Conservation (phyloP, 2,329 filamentous ascomycete species). For the Aspergillus ochraceus region DNA sequence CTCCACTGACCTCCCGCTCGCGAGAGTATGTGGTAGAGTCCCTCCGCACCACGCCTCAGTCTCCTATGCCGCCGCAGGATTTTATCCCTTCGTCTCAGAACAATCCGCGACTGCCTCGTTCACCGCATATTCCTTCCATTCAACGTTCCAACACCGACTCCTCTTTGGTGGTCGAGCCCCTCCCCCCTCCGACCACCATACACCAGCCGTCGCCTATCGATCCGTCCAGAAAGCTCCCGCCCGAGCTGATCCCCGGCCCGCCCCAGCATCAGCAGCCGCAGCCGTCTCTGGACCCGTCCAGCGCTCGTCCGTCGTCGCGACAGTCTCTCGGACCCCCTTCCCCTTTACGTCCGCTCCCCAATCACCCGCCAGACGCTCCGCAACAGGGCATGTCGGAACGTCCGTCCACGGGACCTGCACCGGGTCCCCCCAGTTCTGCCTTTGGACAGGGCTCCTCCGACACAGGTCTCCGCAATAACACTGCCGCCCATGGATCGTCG, state of each 20-base stretch:
- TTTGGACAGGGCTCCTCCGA: conserved; percentile 6
- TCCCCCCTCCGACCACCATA: conserved; percentile 16
- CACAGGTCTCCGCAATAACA: conserved; percentile 27
- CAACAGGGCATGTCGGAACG: conserved; percentile 21
- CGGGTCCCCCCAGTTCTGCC: conserved; percentile 6
- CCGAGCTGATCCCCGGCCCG: conserved; percentile 15
- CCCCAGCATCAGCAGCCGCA: not conserved
- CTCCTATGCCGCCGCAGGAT: conserved; percentile 24
- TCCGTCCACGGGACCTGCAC: conserved; percentile 13
- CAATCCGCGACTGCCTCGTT: conserved; percentile 15
- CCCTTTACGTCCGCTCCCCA: conserved; percentile 15
- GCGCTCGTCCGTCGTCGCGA: conserved; percentile 20
- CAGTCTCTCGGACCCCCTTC: conserved; percentile 24
- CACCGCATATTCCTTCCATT: conserved; percentile 17
- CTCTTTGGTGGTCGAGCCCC: not conserved
- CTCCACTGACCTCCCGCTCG: conserved; percentile 11
- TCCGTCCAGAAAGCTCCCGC: conserved; percentile 7
- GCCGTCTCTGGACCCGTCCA: conserved; percentile 11
- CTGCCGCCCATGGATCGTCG: conserved; percentile 21
- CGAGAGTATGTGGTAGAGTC: conserved; percentile 21
- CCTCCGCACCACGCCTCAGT: conserved; percentile 16
- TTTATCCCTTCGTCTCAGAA: conserved; percentile 11
- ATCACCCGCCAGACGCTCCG: conserved; percentile 10
- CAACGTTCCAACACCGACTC: conserved; percentile 31
- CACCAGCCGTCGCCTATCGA: conserved; percentile 25